These are phyloP conservation scores for Quercus lobata DNA, from an alignment of 331 rosid species.

Conservation along the genomic window DNA sequence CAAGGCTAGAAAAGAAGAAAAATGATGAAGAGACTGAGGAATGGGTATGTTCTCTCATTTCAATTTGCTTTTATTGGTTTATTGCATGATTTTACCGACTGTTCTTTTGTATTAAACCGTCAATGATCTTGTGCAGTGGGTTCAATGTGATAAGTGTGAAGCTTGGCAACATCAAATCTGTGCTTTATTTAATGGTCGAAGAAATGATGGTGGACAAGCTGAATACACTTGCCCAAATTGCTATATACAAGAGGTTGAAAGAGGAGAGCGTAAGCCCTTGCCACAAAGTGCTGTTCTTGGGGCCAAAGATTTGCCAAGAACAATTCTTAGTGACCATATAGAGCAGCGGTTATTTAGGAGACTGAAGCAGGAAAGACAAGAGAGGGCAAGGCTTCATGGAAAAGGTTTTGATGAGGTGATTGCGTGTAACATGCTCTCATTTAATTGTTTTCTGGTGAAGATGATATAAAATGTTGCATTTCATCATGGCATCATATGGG, in stretches of 20 bases:
- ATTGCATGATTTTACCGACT: slow-evolving; percentile 8
- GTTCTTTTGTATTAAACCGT: slow-evolving; percentile 21
- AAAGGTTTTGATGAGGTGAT: slow-evolving; percentile 89
- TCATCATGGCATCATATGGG: neutral
- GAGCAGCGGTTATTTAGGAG: slow-evolving; percentile 69
- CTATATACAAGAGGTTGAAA: slow-evolving; percentile 75
- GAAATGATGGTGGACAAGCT: slow-evolving; percentile 97
- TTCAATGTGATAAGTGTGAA: slow-evolving; percentile 99
- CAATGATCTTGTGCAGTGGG: slow-evolving; percentile 66
- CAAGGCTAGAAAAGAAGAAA: slow-evolving; percentile 91
- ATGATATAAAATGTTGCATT: neutral
- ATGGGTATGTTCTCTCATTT: slow-evolving; percentile 59
- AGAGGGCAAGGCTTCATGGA: slow-evolving; percentile 82
- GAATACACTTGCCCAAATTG: slow-evolving; percentile 98
- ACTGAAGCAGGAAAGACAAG: slow-evolving; percentile 71
- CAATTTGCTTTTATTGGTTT: neutral
- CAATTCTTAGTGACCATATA: slow-evolving; percentile 83
- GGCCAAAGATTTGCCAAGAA: slow-evolving; percentile 92
- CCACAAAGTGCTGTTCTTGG: slow-evolving; percentile 98
- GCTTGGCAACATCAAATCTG: slow-evolving; percentile 99
- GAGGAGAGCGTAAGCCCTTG: slow-evolving; percentile 94
- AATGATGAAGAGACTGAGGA: slow-evolving; percentile 98
- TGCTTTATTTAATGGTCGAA: slow-evolving; percentile 92
- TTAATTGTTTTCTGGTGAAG: neutral
- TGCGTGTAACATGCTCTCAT: neutral